phyloP scores from a whole-genome alignment of 768 basidiomycete species.

The Cyclocybe cylindracea region DNA sequence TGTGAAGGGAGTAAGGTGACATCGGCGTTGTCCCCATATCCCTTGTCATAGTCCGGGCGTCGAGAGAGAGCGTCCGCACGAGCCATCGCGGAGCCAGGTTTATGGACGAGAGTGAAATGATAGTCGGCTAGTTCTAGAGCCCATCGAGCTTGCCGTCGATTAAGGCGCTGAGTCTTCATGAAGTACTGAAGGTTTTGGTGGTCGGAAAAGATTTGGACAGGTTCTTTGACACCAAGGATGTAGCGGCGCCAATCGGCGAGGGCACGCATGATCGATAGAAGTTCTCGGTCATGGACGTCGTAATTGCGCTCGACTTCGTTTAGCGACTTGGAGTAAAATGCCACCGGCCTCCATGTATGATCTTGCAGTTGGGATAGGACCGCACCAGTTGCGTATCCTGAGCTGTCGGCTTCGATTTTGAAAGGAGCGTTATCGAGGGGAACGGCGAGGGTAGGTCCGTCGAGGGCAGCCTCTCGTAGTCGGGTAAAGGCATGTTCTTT shows the following conservation, averaged over 20 bases:
- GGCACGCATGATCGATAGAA: slow-evolving; percentile 45
- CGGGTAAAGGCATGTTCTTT: too few relatives aligned
- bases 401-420: slow-evolving; percentile 31
- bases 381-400: slow-evolving; percentile 41
- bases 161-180: too few relatives aligned
- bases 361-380: slow-evolving; percentile 30
- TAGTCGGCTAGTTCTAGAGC: too few relatives aligned
- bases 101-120: too few relatives aligned
- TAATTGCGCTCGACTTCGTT: slow-evolving; percentile 42
- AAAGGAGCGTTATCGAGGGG: slow-evolving; percentile 8
- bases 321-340: slow-evolving; percentile 35
- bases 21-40: too few relatives aligned
- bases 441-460: neutral
- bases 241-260: slow-evolving; percentile 27
- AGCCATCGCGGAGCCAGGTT: too few relatives aligned
- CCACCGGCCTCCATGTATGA: slow-evolving; percentile 34
- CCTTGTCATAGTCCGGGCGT: too few relatives aligned
- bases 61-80: too few relatives aligned
- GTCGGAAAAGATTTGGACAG: slow-evolving; percentile 31
- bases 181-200: slow-evolving; percentile 8
- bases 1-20: too few relatives aligned
- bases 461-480: too few relatives aligned
- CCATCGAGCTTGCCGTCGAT: too few relatives aligned
- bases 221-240: slow-evolving; percentile 15
- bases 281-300: slow-evolving; percentile 47